Evolutionary conservation across 495 filamentous ascomycete species (phyloP), one percentile per base, ranked within the genome.

Genomic region (Umbilicaria muhlenbergii): DNA sequence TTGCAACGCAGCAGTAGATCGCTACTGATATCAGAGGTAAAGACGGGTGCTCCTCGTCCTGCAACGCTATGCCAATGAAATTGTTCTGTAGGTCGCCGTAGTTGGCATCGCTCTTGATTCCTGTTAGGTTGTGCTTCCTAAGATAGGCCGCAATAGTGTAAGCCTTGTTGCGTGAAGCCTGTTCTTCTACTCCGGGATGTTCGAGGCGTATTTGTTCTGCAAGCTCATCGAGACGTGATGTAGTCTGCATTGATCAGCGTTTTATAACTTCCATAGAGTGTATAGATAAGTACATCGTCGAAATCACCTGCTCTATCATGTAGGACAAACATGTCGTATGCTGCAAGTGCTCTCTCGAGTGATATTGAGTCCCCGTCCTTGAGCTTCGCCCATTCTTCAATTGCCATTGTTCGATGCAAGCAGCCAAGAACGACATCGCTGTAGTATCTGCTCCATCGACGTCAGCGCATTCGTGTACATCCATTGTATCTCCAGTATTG

Each of bases 241-340:
- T 68, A 33, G 89, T 77, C 75, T 79, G 46, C 17, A 42, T 33
- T 56, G 32, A 33, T 36, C n/a, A 39, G 39, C 33, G 44, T 10
- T 45, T 8, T 13, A 18, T 32, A 31, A 21, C 3, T 33, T 36
- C 34, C 11, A 36, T 51, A 33, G 36, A 16, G 33, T 16, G 16
- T 17, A 32, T 33, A 13, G 17, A 32, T 16, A 58, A 68, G 41
- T 61, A 84, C 80, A 59, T 88, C 80, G 38, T 83, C 71, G 19
- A 89, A 55, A 53, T 87, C 84, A 14, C 79, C 77, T 35, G 75
- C 69, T 12, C 71, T 68, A 37, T 77, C 78, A 45, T 78, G 73
- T 11, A 86, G 64, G 32, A 91, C 74, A 55, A 94, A 95, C 55
- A 95, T 71, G 52, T 96, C 91, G 52, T 88, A 94, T 16, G 78